Conservation (phyloP, 441 rosid species). For the Pelargonium australe region DNA sequence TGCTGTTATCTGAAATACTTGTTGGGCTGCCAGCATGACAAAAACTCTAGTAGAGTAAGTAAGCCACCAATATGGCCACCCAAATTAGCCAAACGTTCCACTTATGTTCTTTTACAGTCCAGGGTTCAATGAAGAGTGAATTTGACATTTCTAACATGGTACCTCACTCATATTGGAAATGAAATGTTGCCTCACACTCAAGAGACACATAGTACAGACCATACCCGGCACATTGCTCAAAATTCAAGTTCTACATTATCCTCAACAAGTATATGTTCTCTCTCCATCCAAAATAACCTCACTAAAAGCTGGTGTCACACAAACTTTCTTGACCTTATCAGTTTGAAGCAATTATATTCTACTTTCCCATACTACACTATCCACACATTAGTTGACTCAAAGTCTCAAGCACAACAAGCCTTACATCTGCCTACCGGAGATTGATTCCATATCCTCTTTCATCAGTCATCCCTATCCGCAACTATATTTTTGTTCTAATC, state of each 20-base stretch:
- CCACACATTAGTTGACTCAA: neutral
- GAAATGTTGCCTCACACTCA: neutral
- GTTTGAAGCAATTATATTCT: neutral
- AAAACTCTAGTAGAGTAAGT: neutral
- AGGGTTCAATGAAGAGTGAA: neutral
- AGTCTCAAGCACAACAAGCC: neutral
- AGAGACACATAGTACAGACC: neutral
- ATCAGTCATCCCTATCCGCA: neutral
- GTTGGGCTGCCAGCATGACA: neutral
- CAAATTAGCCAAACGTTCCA: constrained; percentile 1
- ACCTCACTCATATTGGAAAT: neutral
- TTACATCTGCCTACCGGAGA: neutral
- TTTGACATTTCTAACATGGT: neutral
- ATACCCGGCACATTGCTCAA: neutral
- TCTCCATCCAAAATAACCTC: too few species aligned
- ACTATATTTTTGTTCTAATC: neutral
- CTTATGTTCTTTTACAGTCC: neutral
- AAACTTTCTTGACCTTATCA: too few species aligned
- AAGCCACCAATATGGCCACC: constrained; percentile 2
- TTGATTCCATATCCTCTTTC: neutral
- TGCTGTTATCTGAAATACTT: constrained; percentile 1
- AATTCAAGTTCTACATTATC: neutral
- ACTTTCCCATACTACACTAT: neutral
- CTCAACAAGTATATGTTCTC: too few species aligned
- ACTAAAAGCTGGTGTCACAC: too few species aligned